These are phyloP conservation scores for Malassezia brasiliensis DNA, from an alignment of 1,284 basidiomycete genomes.

Conservation along the genomic window DNA sequence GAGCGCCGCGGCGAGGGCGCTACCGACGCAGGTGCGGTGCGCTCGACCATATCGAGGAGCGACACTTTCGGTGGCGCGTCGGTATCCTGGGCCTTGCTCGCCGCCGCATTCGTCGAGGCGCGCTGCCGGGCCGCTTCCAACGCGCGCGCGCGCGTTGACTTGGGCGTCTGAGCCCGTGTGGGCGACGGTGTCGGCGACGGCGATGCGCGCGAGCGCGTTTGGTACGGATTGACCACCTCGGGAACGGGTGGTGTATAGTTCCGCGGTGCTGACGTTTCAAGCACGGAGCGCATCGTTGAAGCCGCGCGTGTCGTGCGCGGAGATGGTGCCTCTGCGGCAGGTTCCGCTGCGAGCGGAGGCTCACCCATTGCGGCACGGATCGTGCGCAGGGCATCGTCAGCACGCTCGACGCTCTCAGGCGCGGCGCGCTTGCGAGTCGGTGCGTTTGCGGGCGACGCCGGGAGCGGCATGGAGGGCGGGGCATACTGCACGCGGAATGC, in stretches of 20 bases:
- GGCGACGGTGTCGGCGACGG: neutral
- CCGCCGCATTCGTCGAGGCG: neutral
- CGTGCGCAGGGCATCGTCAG: neutral
- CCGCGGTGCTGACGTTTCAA: conserved; percentile 25
- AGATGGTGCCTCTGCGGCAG: neutral
- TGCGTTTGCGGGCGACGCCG: neutral
- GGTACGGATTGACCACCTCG: conserved; percentile 40
- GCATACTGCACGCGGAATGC: conserved; percentile 3
- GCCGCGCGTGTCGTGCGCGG: conserved; percentile 25
- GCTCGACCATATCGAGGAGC: conserved; percentile 33
- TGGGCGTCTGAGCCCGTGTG: conserved; percentile 17
- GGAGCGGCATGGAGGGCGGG: neutral
- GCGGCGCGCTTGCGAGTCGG: conserved; percentile 8
- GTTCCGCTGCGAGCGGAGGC: neutral
- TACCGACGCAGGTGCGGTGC: conserved; percentile 24
- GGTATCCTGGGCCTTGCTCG: conserved; percentile 15
- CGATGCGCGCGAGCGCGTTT: conserved; percentile 18
- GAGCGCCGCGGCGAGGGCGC: conserved; percentile 16
- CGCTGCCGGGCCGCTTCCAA: conserved; percentile 20
- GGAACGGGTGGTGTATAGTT: conserved; percentile 22
- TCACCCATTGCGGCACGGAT: neutral
- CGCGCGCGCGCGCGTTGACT: conserved; percentile 29
- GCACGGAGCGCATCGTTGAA: conserved; percentile 28
- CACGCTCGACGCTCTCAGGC: neutral
- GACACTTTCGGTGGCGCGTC: conserved; percentile 26